Evolutionary conservation across 805 yeast species (phyloP).

Genomic region (Candida maltosa): DNA sequence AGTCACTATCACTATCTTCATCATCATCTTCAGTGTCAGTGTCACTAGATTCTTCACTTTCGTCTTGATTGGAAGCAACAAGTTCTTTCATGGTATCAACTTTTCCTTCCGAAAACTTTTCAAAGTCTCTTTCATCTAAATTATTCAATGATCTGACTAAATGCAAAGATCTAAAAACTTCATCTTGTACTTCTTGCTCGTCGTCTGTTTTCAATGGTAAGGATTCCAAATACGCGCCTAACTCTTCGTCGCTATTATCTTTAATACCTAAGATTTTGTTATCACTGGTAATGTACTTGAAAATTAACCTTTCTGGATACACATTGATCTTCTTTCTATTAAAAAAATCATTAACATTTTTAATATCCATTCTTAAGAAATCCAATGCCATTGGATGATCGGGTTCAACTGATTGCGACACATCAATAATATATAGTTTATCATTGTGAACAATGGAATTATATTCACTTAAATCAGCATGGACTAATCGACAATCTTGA

Average conservation of each 20-base stretch:
- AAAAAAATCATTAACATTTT: constrained; percentile 89
- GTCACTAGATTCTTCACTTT: constrained; percentile 22
- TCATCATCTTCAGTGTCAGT: constrained; percentile 24
- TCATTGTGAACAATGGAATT: constrained; percentile 82
- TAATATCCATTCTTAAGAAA: constrained; percentile 94
- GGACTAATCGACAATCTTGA: constrained; percentile 85
- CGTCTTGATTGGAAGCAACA: constrained; percentile 38
- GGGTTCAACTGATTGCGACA: constrained; percentile 95
- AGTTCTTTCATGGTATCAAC: constrained; percentile 72
- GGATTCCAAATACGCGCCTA: constrained; percentile 40
- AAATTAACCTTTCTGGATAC: constrained; percentile 77
- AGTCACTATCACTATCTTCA: constrained; percentile 20
- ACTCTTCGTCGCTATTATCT: constrained; percentile 36
- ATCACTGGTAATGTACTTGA: constrained; percentile 66
- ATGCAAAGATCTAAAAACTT: constrained; percentile 78
- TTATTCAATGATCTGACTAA: constrained; percentile 77
- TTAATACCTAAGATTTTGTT: constrained; percentile 33
- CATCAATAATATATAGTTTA: constrained; percentile 85
- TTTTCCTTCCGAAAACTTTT: constrained; percentile 73
- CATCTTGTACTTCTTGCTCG: constrained; percentile 67
- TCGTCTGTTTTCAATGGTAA: constrained; percentile 57
- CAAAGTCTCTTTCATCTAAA: constrained; percentile 86
- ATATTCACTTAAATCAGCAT: constrained; percentile 95
- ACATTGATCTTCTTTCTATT: constrained; percentile 66
- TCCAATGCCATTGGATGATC: constrained; percentile 97